Evolutionary conservation across 106 monocot genomes (phyloP).

Genomic region (Dioscorea dumetorum): DNA sequence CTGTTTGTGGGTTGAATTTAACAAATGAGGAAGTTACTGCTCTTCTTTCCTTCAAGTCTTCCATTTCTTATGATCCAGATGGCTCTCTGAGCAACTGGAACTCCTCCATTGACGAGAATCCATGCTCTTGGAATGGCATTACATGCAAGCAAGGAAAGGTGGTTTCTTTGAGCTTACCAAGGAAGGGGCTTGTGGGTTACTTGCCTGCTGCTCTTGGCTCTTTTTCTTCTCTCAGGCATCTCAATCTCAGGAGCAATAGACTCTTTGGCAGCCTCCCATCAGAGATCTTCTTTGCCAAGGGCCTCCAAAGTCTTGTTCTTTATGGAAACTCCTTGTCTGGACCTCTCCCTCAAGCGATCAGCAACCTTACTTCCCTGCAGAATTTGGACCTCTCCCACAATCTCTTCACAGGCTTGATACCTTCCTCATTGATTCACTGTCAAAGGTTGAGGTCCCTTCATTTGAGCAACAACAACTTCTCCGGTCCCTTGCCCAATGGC

Average conservation of each 20-base stretch:
- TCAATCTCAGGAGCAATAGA: constrained; percentile 57
- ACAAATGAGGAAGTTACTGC: constrained; percentile 38
- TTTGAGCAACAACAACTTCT: constrained; percentile 44
- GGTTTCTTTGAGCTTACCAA: constrained; percentile 49
- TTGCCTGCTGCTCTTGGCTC: constrained; percentile 25
- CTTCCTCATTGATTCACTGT: constrained; percentile 28
- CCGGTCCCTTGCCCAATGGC: constrained; percentile 35
- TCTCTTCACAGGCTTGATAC: constrained; percentile 33
- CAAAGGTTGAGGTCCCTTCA: constrained; percentile 35
- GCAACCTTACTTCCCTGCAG: constrained; percentile 40
- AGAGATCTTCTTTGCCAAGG: constrained; percentile 14
- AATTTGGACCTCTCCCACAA: constrained; percentile 57
- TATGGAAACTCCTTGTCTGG: constrained; percentile 41
- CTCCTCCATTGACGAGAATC: constrained; percentile 39
- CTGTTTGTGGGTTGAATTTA: neutral
- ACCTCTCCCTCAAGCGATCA: constrained; percentile 34
- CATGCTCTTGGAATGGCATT: constrained; percentile 76
- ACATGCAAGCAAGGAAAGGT: constrained; percentile 34
- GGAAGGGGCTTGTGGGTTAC: constrained; percentile 32
- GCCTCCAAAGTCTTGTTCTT: constrained; percentile 55
- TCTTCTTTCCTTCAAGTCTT: constrained; percentile 53
- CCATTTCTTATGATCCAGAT: constrained; percentile 39
- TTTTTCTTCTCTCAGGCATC: constrained; percentile 45
- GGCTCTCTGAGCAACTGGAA: constrained; percentile 59
- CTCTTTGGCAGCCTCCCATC: constrained; percentile 38